Base-by-base conservation (phyloP, 805 yeast genomes). In the Saccharomycopsis babjevae region DNA sequence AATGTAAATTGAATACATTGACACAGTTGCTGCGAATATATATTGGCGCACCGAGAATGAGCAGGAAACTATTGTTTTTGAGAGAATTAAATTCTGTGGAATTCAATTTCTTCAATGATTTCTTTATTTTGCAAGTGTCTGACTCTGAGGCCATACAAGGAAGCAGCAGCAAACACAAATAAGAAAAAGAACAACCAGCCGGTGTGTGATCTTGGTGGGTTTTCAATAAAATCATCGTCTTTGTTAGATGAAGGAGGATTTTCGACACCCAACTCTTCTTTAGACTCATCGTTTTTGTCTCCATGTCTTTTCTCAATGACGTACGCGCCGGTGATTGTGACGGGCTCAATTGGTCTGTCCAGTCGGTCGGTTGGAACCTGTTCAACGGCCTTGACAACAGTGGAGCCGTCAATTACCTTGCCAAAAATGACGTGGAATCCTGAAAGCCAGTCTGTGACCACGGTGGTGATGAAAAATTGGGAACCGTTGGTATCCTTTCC, bases 361-460 rank as follows among this genome's bases (percentile, higher is more conserved):
- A 62, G 40, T 0, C 60, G 60, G 56, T 71, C 71, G 3, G 85
- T 81, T 64, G 82, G 74, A 58, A 82, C 81, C 58, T 75, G 74
- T 70, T 87, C 91, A 64, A 89, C 77, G 65, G 77, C 70, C 50
- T 81, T 79, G 52, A 89, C 78, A 5, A 86, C 79, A 25, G 85
- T 86, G 61, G 80, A 73, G 5, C 94, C 94, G 43, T 82, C 84
- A 15, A 80, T 68, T 56, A 88, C 84, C 73, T 87, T 90, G 56
- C 94, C 96, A 70, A 88, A 88, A 1, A 85, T 92, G 66, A 88
- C 93, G 72, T 86, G 86, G 7, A 73, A 71, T 25, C 83, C 84
- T 71, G 86, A 81, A 66, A 85, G 76, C 78, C 81, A 78, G 2
- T 71, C 66, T 25, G 82, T 79, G 15, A 74, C 68, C 6, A 75